Percentiles rank a stretch among this genome's conserved stretches.
Conservation (phyloP, 108 stramenopile species). For the Pseudonitzschia multiseries region DNA sequence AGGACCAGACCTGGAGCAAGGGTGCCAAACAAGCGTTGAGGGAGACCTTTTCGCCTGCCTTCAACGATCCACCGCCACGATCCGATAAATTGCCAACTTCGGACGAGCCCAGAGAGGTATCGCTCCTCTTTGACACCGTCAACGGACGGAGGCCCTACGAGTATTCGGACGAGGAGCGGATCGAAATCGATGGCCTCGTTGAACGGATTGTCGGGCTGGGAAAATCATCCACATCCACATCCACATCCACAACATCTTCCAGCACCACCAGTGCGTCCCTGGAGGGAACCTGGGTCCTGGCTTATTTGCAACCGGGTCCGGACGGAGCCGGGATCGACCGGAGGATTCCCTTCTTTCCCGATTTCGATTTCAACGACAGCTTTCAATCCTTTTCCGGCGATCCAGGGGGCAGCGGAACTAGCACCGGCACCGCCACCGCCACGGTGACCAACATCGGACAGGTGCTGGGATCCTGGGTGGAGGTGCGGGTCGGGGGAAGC, state of each 20-base stretch:
- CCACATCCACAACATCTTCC: background rate
- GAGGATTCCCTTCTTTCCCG: constrained; percentile 60
- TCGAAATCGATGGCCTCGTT: constrained; percentile 33
- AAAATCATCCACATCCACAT: background rate
- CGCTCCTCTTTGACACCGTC: constrained; percentile 28
- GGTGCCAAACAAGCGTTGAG: constrained; percentile 39
- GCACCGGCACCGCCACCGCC: background rate
- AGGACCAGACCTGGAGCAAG: constrained; percentile 57
- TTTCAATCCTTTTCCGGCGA: constrained; percentile 40
- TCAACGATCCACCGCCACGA: constrained; percentile 21
- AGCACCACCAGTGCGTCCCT: background rate
- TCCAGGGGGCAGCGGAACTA: too few species aligned
- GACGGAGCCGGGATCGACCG: constrained; percentile 52
- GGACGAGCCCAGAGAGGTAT: constrained; percentile 31
- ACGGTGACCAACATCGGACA: constrained; percentile 43
- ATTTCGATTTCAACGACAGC: constrained; percentile 46
- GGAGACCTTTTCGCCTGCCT: constrained; percentile 55
- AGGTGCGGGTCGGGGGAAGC: constrained; percentile 40
- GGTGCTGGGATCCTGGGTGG: constrained; percentile 38
- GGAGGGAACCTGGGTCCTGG: constrained; percentile 42
- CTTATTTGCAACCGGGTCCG: constrained; percentile 53
- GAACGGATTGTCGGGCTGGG: constrained; percentile 23
- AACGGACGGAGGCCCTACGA: constrained; percentile 47
- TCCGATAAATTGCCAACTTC: background rate
- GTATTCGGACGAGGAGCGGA: constrained; percentile 31